A percentile compares a stretch with the other conserved stretches of the same genome.
Conservation (phyloP, 2,329 filamentous ascomycete species). For the Apiospora aurea region DNA sequence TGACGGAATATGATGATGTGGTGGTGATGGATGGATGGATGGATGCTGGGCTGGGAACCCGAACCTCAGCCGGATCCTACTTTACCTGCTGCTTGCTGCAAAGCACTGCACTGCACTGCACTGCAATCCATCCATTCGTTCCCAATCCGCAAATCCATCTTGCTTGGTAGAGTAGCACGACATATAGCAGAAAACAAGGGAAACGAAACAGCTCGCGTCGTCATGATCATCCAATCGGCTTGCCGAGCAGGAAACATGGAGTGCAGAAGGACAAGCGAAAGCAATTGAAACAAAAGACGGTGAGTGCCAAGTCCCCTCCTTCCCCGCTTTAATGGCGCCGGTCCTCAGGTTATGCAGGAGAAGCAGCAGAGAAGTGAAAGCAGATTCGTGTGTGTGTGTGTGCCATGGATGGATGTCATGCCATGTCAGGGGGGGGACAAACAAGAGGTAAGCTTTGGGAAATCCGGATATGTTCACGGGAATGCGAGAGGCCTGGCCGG, state of each 20-base stretch:
- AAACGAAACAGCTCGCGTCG: not conserved
- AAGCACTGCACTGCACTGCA: not conserved
- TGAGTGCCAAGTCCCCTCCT: slow-evolving; percentile 7
- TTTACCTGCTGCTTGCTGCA: not conserved
- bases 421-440: not conserved
- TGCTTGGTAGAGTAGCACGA: not conserved
- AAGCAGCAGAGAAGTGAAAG: not conserved
- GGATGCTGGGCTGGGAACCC: not conserved
- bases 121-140: not conserved
- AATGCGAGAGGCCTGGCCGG: not conserved
- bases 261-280: not conserved
- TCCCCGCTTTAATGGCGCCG: slow-evolving; percentile 9
- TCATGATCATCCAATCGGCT: slow-evolving; percentile 4
- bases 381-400: not conserved
- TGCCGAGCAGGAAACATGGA: slow-evolving; percentile 13
- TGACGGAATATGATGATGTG: slow-evolving; percentile 15
- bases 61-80: not conserved
- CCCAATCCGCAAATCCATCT: not conserved
- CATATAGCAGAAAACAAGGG: not conserved
- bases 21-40: not conserved
- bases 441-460: not conserved
- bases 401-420: not conserved
- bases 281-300: slow-evolving; percentile 3
- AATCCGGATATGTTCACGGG: slow-evolving; percentile 6
- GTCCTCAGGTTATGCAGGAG: slow-evolving; percentile 1